Conservation (phyloP, 208 protist species). For the Wallacemonas sp. region DNA sequence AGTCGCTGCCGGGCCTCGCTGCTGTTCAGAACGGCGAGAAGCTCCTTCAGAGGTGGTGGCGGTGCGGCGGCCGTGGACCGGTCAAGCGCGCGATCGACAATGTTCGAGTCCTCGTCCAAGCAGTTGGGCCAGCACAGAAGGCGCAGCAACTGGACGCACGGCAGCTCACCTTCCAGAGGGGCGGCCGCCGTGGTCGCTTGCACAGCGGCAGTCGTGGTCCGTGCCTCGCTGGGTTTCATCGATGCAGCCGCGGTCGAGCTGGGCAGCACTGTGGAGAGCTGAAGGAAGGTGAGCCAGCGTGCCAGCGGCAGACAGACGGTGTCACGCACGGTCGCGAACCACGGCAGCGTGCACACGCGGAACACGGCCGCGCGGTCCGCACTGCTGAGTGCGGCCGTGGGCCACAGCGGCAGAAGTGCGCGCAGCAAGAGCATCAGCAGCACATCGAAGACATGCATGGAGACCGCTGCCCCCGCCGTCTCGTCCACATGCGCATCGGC, state of each 20-base stretch:
- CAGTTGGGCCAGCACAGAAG: constrained; percentile 51
- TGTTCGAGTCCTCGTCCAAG: constrained; percentile 34
- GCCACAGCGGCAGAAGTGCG: constrained; percentile 24
- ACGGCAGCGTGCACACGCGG: constrained; percentile 13
- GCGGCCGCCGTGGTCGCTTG: background rate
- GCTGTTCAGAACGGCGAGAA: constrained; percentile 36
- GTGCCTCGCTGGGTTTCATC: background rate
- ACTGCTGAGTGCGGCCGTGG: background rate
- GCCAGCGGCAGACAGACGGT: constrained; percentile 9
- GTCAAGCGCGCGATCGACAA: constrained; percentile 37
- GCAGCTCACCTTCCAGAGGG: constrained; percentile 5
- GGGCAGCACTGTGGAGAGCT: constrained; percentile 1
- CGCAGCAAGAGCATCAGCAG: constrained; percentile 25
- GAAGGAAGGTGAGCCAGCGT: constrained; percentile 6
- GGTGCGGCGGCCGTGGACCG: background rate
- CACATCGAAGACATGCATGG: constrained; percentile 30
- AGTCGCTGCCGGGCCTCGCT: constrained; percentile 38
- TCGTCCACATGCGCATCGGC: too few relatives aligned
- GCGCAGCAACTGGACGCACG: constrained; percentile 39
- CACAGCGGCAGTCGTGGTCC: background rate
- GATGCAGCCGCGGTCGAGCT: too few relatives aligned
- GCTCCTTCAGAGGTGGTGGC: constrained; percentile 25
- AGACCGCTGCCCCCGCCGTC: background rate
- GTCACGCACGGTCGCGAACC: constrained; percentile 13
- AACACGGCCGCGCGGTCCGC: constrained; percentile 18